Base-by-base conservation (phyloP, 2,329 filamentous ascomycete genomes). In the Colletotrichum cordylinicola region DNA sequence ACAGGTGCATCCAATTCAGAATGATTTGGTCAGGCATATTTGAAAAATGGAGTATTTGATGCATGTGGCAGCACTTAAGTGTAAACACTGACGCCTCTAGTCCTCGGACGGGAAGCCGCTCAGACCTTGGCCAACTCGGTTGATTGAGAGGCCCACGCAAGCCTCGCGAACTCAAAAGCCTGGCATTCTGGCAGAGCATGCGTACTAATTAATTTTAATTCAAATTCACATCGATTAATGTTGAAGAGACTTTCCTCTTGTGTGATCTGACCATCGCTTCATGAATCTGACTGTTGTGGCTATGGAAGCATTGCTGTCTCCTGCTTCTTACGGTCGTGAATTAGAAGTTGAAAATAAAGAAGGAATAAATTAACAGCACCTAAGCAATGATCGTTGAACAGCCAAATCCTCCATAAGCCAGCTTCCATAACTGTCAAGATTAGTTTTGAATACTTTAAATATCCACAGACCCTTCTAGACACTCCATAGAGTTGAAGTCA, bases 241-340 rank as follows among this genome's bases (percentile, higher is more conserved):
- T 13, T 6, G 13, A 18, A n/a, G 13, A 43, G 9, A 39, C 5
- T 10, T n/a, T 2, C 3, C 39, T 43, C 5, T 18, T 3, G 8
- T 0, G 39, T 37, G 8, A 16, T 37, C 16, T 12, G 13, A 37
- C 3, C 6, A 37, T 4, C 35, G 6, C 15, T 8, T 16, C 2
- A 8, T 2, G 15, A 7, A 15, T 37, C 2, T 3, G 33, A 9
- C 1, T 33, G 1, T 33, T 27, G 24, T 27, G 2, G 3, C 24
- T 27, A 1, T 4, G 24, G 4, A 27, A 27, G 1, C 24, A 4
- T 27, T 27, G 24, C 24, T 4, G 24, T 27, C 3, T 1, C 4
- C 24, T 4, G 24, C 24, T 27, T 27, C 3, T 27, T 1, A 27
- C 3, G 24, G 24, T 27, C 24, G 24, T 27, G 13, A 35, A 35